Conservation (phyloP, 306 rosid genomes). For the Alnus rubra region DNA sequence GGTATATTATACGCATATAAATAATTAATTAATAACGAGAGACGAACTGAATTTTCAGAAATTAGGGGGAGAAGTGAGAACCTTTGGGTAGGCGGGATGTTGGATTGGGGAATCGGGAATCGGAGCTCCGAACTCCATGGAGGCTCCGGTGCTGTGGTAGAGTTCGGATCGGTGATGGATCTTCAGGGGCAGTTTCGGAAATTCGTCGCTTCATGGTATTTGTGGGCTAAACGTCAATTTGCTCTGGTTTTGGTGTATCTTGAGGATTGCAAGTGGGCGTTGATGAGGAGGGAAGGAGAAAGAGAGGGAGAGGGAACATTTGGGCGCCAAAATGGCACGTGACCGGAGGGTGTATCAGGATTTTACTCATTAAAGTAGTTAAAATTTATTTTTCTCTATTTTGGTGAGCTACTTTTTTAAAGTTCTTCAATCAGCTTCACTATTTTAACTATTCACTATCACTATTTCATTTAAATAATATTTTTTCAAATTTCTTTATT, state of each 20-base stretch:
- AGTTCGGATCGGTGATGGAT: slow-evolving; percentile 18
- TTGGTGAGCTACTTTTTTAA: too few species aligned
- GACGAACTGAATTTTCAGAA: too few species aligned
- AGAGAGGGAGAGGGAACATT: background rate
- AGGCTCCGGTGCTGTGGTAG: slow-evolving; percentile 7
- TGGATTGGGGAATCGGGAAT: slow-evolving; percentile 9
- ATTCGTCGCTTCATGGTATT: slow-evolving; percentile 43
- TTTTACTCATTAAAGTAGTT: too few species aligned
- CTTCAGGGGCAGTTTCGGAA: slow-evolving; percentile 18
- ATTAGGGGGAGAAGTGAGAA: background rate
- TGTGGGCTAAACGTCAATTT: background rate
- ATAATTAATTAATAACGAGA: background rate
- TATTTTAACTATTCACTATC: too few species aligned
- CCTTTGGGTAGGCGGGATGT: slow-evolving; percentile 24
- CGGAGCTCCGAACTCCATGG: slow-evolving; percentile 23
- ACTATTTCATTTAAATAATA: too few species aligned
- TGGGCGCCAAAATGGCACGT: slow-evolving; percentile 46
- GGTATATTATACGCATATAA: background rate
- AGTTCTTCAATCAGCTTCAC: too few species aligned
- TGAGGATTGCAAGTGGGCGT: background rate
- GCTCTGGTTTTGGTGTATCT: too few species aligned
- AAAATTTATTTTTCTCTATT: too few species aligned
- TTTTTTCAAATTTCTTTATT: too few species aligned
- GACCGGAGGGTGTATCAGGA: background rate
- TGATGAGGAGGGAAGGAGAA: background rate